Evolutionary conservation across 306 rosid species (phyloP), one percentile per base, ranked within the genome.

Genomic region (Castanea sativa): DNA sequence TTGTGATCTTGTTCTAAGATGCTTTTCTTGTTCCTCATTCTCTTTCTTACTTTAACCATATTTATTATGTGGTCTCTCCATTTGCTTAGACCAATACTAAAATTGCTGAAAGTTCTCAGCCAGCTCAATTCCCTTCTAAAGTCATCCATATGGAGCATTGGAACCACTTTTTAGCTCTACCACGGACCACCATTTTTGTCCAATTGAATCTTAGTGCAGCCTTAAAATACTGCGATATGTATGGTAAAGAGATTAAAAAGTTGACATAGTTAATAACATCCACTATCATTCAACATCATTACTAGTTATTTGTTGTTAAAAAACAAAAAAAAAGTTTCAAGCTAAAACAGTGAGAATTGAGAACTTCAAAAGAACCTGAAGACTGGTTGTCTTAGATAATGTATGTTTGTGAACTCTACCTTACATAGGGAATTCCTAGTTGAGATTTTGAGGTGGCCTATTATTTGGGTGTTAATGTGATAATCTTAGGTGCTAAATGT

Each of bases 21-120:
- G 60, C 91, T 80, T 84, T 87, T 75, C 81, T 61, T 75, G 35
- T 73, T 25, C 72, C 72, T 82, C 79, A 75, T 84, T 78, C 81
- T 79, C n/a, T 45, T 35, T 20, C 71, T 82, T 29, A 9, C 80
- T 78, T 83, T 56, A 51, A 56, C 32, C 55, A 53, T 80, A 21
- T 56, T 72, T 71, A 55, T 75, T 41, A 74, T 67, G 71, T 45
- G 68, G 56, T 9, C 72, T 72, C 38, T 55, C 33, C 63, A 19
- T 23, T 41, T 58, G 35, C 15, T 75, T 25, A 29, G 35, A 63
- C 38, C 69, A 63, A 75, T 52, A 68, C 76, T 35, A 76, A 75
- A 32, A 69, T 30, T 82, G 41, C 56, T 52, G 51, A 6, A 21
- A 6, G 13, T 21, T 10, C 14, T 10, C 63, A 32, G 55, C 69